Base-by-base conservation (phyloP, 441 rosid species). In the Lepidium campestre region DNA sequence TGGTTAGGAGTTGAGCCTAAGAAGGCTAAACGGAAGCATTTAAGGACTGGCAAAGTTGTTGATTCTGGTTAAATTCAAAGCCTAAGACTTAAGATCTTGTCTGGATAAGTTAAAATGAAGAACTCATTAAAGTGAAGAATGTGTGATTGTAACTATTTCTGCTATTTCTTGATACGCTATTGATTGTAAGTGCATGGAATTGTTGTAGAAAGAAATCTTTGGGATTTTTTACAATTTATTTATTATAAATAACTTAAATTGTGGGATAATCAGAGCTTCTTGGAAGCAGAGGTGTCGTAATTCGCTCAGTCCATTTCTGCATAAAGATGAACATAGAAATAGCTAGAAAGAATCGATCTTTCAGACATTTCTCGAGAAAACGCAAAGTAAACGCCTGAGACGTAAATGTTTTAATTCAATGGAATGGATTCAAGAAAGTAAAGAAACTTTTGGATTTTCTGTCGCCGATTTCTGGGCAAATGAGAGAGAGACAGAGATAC, bases 1-100 rank as follows among this genome's bases (percentile, higher is more conserved):
- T 91, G 97, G 97, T 57, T 89, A 59, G 96, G 88, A 67, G 79
- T 78, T 35, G 91, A 83, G 49, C 77, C 73, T 47, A 74, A 67
- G 65, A 77, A 68, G 72, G 29, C 62, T 56, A 67, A 37, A 47
- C 32, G 39, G 11, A 80, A 70, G 75, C 83, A 50, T 14, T 20
- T 47, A 11, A 86, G 40, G 77, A 78, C 80, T 56, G 79, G 65
- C 0, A 80, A 75, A 72, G 93, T 90, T 44, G 79, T 29, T n/a
- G 79, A 75, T 72, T 65, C 55, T 52, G 39, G 55, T 57, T 57
- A 71, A 62, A 2, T 37, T 13, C 36, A 62, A 70, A 70, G 49
- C 48, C 37, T 60, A 22, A 13, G 23, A 20, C 44, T 31, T 39
- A 7, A 20, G 7, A 12, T 13, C 22, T 11, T 52, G 74, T 53